Evolutionary conservation across 345 rosid genomes (phyloP), one percentile per base, ranked within the genome.

Genomic region (Boechera stricta): DNA sequence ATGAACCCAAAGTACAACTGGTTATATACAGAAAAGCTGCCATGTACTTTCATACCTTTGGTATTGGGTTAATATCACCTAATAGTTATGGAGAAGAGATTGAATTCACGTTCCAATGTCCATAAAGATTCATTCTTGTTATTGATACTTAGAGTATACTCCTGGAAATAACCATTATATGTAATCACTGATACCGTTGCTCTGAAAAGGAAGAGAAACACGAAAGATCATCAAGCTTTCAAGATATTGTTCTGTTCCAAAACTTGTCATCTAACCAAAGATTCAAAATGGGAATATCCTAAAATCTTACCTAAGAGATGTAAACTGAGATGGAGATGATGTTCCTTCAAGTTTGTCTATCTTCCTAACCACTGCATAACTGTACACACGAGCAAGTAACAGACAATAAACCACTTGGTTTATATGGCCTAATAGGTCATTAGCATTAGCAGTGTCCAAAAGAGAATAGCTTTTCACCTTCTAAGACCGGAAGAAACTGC

Each of bases 21-120:
- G 74, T 76, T 76, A 69, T 54, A 62, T 69, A 76, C 51, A 77
- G 32, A 26, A 42, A 56, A 64, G 35, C 38, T 69, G 60, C 0
- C 47, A 58, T 49, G 21, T 56, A 64, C 76, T 35, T 74, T 42
- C 6, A 5, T 64, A 71, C 24, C 11, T 31, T 60, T 52, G 75
- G 69, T 69, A 24, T 61, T 69, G 52, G n/a, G 71, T 71, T 70
- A 28, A 44, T 10, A 56, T 77, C 76, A 71, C 12, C 72, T 39
- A 16, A 54, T 36, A 28, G 67, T 71, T 28, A 47, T 31, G 26
- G 77, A 58, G 39, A 29, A 39, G 73, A 77, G 91, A 79, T 85
- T 94, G 53, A 85, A 84, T 79, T 90, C 90, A 3, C 85, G 90
- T 60, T 90, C 93, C 80, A 94, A 64, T 61, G 86, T 84, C 97